Evolutionary conservation across 1,284 basidiomycete species (phyloP).

Genomic region (Polyporus tsugae): DNA sequence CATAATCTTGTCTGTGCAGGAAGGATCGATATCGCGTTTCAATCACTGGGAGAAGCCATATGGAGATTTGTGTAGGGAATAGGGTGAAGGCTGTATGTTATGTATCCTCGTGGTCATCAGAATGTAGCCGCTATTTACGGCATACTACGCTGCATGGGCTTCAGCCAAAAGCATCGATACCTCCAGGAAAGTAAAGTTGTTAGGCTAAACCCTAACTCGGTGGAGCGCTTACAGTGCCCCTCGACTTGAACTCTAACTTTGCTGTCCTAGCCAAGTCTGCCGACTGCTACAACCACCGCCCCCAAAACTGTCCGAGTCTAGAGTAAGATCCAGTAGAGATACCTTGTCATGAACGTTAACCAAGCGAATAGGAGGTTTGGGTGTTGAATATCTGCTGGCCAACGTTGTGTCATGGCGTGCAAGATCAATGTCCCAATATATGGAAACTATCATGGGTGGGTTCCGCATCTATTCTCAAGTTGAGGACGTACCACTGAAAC

Average conservation of each 20-base stretch:
- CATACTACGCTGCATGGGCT: background rate
- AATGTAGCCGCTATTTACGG: background rate
- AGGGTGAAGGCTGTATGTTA: background rate
- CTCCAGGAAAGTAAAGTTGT: background rate
- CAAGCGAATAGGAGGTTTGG: background rate
- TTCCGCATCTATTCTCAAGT: background rate
- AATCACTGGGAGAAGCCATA: background rate
- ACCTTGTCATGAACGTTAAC: background rate
- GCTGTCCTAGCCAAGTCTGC: background rate
- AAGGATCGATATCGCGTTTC: background rate
- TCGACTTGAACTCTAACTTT: background rate
- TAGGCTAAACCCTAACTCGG: no score
- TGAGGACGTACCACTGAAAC: background rate
- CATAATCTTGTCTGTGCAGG: background rate
- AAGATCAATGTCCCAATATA: conserved; percentile 48
- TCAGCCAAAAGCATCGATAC: background rate
- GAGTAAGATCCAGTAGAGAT: background rate
- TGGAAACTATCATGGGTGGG: conserved; percentile 74
- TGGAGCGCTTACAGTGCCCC: background rate
- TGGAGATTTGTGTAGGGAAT: background rate
- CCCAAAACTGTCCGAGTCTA: background rate
- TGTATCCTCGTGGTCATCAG: background rate
- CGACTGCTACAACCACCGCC: background rate
- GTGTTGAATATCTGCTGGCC: no score
- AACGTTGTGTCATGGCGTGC: conserved; percentile 6